These are phyloP conservation scores for Penicillium cataractarum DNA, from an alignment of 495 filamentous ascomycete species.

Conservation along the genomic window DNA sequence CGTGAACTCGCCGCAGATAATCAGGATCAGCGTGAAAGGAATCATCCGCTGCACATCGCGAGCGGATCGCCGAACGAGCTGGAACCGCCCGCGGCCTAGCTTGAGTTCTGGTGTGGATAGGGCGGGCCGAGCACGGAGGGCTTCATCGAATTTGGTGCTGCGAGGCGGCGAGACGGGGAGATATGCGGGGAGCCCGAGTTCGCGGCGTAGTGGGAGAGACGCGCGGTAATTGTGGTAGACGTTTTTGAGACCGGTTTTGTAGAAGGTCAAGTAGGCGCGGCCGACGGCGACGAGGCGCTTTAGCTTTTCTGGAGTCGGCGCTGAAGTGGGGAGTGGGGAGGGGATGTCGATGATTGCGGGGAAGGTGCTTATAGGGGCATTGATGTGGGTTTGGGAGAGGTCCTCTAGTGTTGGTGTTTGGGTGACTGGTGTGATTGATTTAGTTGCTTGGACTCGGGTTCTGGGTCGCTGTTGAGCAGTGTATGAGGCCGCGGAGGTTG, in stretches of 20 bases:
- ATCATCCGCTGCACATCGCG: conserved; percentile 77
- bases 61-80: conserved; percentile 63
- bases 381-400: conserved; percentile 32
- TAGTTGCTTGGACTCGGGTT: conserved; percentile 13
- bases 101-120: background rate
- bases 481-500: conserved; percentile 22
- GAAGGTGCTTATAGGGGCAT: conserved; percentile 45
- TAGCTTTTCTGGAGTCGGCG: conserved; percentile 34
- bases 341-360: conserved; percentile 40
- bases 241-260: conserved; percentile 78
- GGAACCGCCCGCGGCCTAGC: conserved; percentile 63
- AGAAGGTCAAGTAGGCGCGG: conserved; percentile 67
- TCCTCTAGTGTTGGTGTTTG: conserved; percentile 14
- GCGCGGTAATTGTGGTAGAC: conserved; percentile 61
- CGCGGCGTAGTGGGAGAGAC: conserved; percentile 37
- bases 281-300: conserved; percentile 45
- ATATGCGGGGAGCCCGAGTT: conserved; percentile 35
- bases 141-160: conserved; percentile 7
- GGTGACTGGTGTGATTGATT: conserved; percentile 17
- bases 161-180: conserved; percentile 41
- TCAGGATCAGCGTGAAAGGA: conserved; percentile 69
- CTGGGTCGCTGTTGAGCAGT: conserved; percentile 2
- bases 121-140: conserved; percentile 10
- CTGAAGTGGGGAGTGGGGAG: conserved; percentile 19
- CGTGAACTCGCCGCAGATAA: conserved; percentile 83